Conservation (phyloP, 2,329 filamentous ascomycete species). For the Hortaea sp. region DNA sequence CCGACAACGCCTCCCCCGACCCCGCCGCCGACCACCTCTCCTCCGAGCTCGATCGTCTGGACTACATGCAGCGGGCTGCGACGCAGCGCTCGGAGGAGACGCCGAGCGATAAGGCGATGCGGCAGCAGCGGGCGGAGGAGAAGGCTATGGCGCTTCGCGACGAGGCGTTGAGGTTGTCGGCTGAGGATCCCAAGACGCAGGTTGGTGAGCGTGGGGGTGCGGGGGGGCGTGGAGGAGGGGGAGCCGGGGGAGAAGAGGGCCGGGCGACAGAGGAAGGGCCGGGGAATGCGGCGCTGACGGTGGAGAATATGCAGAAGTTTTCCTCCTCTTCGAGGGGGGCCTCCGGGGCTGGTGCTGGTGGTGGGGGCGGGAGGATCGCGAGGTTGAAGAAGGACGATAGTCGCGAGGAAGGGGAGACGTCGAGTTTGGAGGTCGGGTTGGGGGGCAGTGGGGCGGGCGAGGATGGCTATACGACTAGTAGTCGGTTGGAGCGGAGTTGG, state of each 20-base stretch:
- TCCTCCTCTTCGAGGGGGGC: background rate
- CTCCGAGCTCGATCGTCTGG: constrained; percentile 24
- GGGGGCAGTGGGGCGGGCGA: background rate
- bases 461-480: background rate
- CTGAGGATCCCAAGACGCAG: constrained; percentile 26
- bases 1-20: constrained; percentile 10
- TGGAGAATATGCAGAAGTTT: constrained; percentile 25
- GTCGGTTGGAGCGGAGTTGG: background rate
- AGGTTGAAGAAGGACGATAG: constrained; percentile 7
- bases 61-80: constrained; percentile 28
- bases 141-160: constrained; percentile 45
- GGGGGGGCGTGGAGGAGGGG: background rate
- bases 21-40: constrained; percentile 24
- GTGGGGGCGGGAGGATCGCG: constrained; percentile 2
- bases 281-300: constrained; percentile 7
- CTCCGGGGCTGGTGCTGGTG: no score
- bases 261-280: constrained; percentile 5
- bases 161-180: constrained; percentile 44
- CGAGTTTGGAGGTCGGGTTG: constrained; percentile 1
- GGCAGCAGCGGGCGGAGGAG: constrained; percentile 44
- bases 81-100: constrained; percentile 31
- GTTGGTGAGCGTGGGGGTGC: constrained; percentile 6
- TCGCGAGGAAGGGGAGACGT: constrained; percentile 1
- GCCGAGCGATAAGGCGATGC: constrained; percentile 36
- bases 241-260: constrained; percentile 11